Evolutionary conservation across 768 basidiomycete genomes (phyloP).

Genomic region (Mycena belliarum): DNA sequence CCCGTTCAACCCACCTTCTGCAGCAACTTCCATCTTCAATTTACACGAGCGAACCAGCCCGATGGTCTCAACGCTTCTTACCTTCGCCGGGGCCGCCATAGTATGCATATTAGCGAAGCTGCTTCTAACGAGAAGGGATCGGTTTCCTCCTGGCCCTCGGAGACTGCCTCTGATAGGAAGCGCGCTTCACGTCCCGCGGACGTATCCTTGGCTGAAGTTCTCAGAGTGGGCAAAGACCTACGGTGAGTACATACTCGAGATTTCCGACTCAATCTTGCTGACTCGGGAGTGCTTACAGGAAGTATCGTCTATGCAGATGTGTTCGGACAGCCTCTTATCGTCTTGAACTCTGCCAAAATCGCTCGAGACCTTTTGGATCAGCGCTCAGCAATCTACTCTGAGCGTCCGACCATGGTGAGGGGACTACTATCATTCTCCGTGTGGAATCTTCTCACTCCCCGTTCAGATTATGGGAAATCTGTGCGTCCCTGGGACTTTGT

Average conservation of each 20-base stretch:
- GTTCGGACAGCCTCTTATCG: background rate
- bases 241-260: background rate
- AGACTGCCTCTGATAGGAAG: slow-evolving; percentile 1
- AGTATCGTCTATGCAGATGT: background rate
- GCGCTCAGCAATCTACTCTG: background rate
- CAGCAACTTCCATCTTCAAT: no score
- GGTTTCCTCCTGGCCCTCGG: background rate
- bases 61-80: no score
- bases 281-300: no score
- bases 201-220: background rate
- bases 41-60: no score
- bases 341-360: background rate
- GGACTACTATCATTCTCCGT: background rate
- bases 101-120: background rate
- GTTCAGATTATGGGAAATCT: slow-evolving; percentile 1
- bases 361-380: background rate
- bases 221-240: background rate
- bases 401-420: background rate
- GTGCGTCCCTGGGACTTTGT: background rate
- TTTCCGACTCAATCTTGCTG: no score
- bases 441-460: background rate
- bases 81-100: background rate
- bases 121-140: background rate
- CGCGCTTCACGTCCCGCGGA: background rate
- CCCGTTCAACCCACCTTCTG: no score